Evolutionary conservation across 2,329 filamentous ascomycete species (phyloP), one percentile per base, ranked within the genome.

Genomic region (Pseudocercospora fijiensis): DNA sequence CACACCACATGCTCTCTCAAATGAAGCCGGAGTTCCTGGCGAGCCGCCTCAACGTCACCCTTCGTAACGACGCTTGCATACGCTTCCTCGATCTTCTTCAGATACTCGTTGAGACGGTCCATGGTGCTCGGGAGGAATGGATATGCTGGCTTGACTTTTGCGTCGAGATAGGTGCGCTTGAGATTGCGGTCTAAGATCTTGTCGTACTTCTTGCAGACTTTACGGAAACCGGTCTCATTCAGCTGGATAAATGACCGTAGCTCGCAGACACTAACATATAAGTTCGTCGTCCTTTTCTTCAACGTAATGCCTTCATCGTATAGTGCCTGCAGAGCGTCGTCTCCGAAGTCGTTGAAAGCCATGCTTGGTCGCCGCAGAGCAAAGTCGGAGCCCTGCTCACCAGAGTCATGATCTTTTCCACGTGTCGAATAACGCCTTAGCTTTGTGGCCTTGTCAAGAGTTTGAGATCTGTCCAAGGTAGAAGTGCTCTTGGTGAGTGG

Each of bases 121-220:
- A 91, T 87, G 0, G 91, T 95, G 51, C 86, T 83, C 10, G 87
- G 83, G 56, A 85, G 85, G 79, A 99, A 99, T 0, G 92, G 90
- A 71, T 95, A 91, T 0, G 93, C 90, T 0, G 88, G 82, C 63
- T 90, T 86, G 59, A 99, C 92, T 37, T 85, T 83, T 30, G 86
- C 80, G 61, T 86, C 84, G 77, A 97, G 87, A 76, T 96, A 99
- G 52, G 84, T 81, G 13, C 85, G 81, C 69, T 94, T 92, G 61
- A 98, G 82, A 71, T 88, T 88, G 68, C 89, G 88, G 77, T 97
- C 90, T 63, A 96, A 80, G 62, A 90, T 98, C 82, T 99, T 99
- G 83, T 99, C 95, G 74, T 95, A 99, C 78, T 99, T 99, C 80
- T 99, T 99, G 70, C 98, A 80, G 0, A 96, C 93, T 79, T 99